A percentile compares a stretch with the other conserved stretches of the same genome.
phyloP scores from a whole-genome alignment of 495 filamentous ascomycete genomes.

The Tricharina praecox region DNA sequence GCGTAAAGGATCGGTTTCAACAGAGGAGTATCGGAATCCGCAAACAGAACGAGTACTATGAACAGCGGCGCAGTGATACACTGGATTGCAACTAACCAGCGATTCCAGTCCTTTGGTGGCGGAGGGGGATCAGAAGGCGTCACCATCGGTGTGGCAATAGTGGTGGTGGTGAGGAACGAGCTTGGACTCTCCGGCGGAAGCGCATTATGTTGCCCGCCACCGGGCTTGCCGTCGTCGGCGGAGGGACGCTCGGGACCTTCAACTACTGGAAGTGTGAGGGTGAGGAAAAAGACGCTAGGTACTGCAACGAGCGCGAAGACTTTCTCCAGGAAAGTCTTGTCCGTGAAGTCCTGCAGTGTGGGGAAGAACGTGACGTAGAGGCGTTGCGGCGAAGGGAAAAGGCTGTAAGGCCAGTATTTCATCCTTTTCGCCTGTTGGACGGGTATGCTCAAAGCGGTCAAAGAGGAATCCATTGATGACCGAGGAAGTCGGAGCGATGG shows the following conservation, averaged over 20 bases:
- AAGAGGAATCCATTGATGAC: slow-evolving; percentile 37
- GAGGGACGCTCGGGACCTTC: slow-evolving; percentile 30
- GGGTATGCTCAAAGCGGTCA: slow-evolving; percentile 14
- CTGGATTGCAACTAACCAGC: slow-evolving; percentile 75
- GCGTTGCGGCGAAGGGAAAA: slow-evolving; percentile 53
- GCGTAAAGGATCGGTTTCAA: slow-evolving; percentile 48
- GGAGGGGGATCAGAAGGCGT: neutral
- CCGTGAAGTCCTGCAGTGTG: slow-evolving; percentile 60
- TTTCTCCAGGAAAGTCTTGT: slow-evolving; percentile 62
- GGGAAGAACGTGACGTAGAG: slow-evolving; percentile 69
- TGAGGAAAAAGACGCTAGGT: slow-evolving; percentile 77
- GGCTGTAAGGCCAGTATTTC: slow-evolving; percentile 56
- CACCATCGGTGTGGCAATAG: slow-evolving; percentile 5
- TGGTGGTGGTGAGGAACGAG: slow-evolving; percentile 13
- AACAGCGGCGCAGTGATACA: slow-evolving; percentile 80
- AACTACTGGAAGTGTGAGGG: slow-evolving; percentile 82
- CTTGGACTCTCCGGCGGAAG: slow-evolving; percentile 2
- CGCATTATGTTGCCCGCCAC: neutral
- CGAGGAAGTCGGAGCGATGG: slow-evolving; percentile 39
- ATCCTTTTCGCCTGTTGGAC: slow-evolving; percentile 23
- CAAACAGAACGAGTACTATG: slow-evolving; percentile 48
- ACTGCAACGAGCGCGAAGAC: slow-evolving; percentile 61
- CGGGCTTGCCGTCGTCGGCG: neutral
- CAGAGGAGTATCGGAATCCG: slow-evolving; percentile 31
- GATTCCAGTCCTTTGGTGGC: slow-evolving; percentile 49